A percentile compares a stretch with the other conserved stretches of the same genome.
phyloP scores from a whole-genome alignment of 2,329 filamentous ascomycete genomes.

The Zelopaecilomyces penicillatus region DNA sequence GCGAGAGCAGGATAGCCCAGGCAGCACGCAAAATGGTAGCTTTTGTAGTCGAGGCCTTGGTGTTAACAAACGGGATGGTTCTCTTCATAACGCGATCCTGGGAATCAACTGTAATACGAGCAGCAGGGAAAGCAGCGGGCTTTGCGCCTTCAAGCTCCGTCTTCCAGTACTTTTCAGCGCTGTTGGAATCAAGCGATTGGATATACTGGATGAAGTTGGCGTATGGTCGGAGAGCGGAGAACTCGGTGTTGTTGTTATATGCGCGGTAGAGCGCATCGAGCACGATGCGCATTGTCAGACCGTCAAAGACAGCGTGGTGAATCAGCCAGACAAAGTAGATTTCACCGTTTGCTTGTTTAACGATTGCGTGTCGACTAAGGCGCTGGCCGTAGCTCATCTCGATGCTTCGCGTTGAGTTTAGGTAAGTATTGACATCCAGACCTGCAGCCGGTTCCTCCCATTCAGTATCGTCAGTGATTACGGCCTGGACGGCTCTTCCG shows the following conservation, averaged over 20 bases:
- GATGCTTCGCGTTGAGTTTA: neutral
- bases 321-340: too few relatives aligned
- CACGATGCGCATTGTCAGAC: constrained; percentile 3
- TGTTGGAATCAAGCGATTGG: too few relatives aligned
- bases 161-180: too few relatives aligned
- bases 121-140: too few relatives aligned
- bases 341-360: too few relatives aligned
- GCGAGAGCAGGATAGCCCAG: constrained; percentile 5
- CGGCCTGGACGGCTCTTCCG: constrained; percentile 5
- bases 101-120: neutral
- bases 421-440: neutral
- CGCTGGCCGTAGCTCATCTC: constrained; percentile 4
- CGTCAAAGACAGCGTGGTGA: too few relatives aligned
- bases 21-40: constrained; percentile 5
- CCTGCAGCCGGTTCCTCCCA: neutral
- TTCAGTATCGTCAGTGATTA: neutral
- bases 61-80: neutral
- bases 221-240: neutral
- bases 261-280: constrained; percentile 2
- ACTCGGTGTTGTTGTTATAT: constrained; percentile 1
- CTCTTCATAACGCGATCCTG: neutral
- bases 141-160: too few relatives aligned
- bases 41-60: constrained; percentile 1
- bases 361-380: too few relatives aligned
- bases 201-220: too few relatives aligned